Evolutionary conservation across 129 eudicot genomes (phyloP), one percentile per base, ranked within the genome.

Genomic region (Escallonia herrerae): DNA sequence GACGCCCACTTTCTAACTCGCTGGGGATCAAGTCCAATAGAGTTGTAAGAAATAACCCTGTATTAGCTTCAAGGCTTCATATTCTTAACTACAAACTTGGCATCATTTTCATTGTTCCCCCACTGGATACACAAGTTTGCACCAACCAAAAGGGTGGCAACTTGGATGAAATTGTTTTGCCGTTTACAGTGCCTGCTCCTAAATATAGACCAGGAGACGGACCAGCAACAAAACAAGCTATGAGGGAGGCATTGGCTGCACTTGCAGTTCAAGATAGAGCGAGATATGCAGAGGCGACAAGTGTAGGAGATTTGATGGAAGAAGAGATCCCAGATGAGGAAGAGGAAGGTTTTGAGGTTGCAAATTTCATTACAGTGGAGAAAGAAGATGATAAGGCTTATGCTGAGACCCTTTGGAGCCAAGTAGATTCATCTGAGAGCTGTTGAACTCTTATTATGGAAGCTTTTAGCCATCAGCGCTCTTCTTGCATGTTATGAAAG

Each of bases 1-100:
- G 97, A 6, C 83, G 94, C 22, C 94, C 83, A 6, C 63, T 91
- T 52, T 80, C 88, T 42, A 78, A 22, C 44, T 43, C 76, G 41
- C 56, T 61, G 39, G 80, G 63, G 46, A 43, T 15, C 45, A 64
- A 66, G 22, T 56, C 68, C 7, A 63, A 33, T 48, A 72, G 58
- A 63, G 63, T 59, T 13, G 12, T 10, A 14, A 80, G 72, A 73
- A 72, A 54, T 54, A 54, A 78, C 62, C 62, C 88, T 3, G 83
- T 78, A 10, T 65, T 86, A 63, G 85, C 88, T 15, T 84, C 83
- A 13, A 81, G 86, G 71, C 96, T 91, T 72, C 96, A 83, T 68
- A 82, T 91, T 5, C 84, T 86, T 67, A 91, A 91, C 77, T 91
- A 91, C 54, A 96, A 91, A 63, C 82, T 91, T 42, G 97, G 97